Percentiles rank a stretch among this genome's conserved stretches.
Evolutionary conservation across 2,329 filamentous ascomycete species (phyloP).

Genomic region (Colletotrichum lini): DNA sequence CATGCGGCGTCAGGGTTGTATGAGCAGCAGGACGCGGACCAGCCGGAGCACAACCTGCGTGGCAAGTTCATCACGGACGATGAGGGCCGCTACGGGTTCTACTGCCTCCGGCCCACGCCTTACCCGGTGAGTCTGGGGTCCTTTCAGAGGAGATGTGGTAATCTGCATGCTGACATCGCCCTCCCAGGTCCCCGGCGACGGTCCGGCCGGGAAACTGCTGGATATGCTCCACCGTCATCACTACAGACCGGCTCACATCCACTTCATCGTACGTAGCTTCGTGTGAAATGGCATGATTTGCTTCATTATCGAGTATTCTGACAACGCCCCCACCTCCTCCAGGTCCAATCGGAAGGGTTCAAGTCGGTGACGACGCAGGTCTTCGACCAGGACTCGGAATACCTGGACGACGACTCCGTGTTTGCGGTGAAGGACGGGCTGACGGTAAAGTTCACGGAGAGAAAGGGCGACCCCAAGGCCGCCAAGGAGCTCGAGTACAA

Average conservation of each 20-base stretch:
- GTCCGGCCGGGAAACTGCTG: conserved; percentile 68
- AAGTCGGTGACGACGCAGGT: conserved; percentile 81
- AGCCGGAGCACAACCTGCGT: conserved; percentile 74
- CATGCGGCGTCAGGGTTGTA: conserved; percentile 50
- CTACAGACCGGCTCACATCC: conserved; percentile 72
- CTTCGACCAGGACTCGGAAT: conserved; percentile 77
- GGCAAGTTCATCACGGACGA: conserved; percentile 76
- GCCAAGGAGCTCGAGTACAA: conserved; percentile 74
- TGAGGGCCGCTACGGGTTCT: conserved; percentile 72
- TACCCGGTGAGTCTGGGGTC: conserved; percentile 49
- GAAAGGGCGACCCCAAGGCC: conserved; percentile 60
- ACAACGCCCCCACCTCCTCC: rapidly evolving
- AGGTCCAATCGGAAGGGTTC: conserved; percentile 67
- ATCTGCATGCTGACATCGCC: neutral
- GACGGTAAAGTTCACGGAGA: conserved; percentile 57
- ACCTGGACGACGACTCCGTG: conserved; percentile 68
- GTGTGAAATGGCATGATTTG: neutral
- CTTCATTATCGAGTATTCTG: conserved; percentile 39
- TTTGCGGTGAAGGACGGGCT: conserved; percentile 70
- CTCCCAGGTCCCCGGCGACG: conserved; percentile 59
- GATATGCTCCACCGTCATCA: conserved; percentile 68
- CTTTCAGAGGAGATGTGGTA: neutral
- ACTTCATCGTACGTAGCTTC: conserved; percentile 63
- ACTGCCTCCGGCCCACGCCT: conserved; percentile 68
- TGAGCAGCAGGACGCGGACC: conserved; percentile 77